Evolutionary conservation across 768 basidiomycete species (phyloP).

Genomic region (Rhizopogon rudus): DNA sequence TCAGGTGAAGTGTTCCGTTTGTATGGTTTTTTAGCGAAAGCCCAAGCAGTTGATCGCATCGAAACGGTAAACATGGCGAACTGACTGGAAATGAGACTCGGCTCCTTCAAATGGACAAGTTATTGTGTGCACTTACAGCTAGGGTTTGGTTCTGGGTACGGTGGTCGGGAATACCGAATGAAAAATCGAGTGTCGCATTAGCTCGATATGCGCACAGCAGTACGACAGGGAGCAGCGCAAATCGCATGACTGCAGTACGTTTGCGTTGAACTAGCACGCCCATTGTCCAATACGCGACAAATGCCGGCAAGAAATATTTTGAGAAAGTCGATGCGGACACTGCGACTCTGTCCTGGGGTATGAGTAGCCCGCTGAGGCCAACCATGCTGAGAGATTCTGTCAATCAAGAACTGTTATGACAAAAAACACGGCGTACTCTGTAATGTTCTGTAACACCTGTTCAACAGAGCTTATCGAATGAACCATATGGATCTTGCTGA

Average conservation of each 20-base stretch:
- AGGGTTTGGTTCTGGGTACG: conserved; percentile 17
- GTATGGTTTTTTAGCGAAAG: conserved; percentile 5
- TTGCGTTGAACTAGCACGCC: conserved; percentile 47
- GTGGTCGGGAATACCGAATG: conserved; percentile 8
- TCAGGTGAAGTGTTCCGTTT: background rate
- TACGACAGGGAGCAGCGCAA: conserved; percentile 45
- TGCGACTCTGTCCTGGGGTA: conserved; percentile 1
- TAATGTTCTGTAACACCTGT: background rate
- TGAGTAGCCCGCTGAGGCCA: background rate
- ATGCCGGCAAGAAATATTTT: conserved; percentile 36
- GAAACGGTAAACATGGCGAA: conserved; percentile 18
- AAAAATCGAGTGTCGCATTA: conserved; percentile 20
- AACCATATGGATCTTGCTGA: too few species aligned
- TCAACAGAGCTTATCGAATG: background rate
- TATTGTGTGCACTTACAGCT: conserved; percentile 10
- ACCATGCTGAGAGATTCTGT: background rate
- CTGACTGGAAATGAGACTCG: conserved; percentile 10
- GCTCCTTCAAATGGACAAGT: background rate
- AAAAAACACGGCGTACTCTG: background rate
- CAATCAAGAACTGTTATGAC: background rate
- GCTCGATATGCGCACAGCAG: conserved; percentile 40
- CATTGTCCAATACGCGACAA: conserved; percentile 44
- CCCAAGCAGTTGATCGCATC: conserved; percentile 22
- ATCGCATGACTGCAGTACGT: conserved; percentile 31
- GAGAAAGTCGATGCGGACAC: conserved; percentile 24